phyloP scores from a whole-genome alignment of 2,329 filamentous ascomycete species.

The Venturiaceae sp. region DNA sequence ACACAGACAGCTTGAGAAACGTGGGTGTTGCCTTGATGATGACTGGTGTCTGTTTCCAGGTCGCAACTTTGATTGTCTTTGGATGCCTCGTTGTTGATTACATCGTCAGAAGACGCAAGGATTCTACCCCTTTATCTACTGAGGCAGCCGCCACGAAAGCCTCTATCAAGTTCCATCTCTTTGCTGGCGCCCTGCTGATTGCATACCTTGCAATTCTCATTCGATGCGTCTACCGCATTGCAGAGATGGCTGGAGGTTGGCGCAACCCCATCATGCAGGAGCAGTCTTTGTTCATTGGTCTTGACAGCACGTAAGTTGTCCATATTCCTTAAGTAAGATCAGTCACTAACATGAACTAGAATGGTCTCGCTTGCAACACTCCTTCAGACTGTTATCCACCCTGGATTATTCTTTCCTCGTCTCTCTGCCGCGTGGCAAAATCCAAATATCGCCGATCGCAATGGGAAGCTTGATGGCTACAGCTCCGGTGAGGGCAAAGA shows the following conservation, averaged over 20 bases:
- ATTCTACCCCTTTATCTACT: constrained; percentile 9
- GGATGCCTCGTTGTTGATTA: constrained; percentile 15
- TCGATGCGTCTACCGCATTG: constrained; percentile 37
- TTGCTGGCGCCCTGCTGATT: constrained; percentile 12
- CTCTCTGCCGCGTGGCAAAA: not conserved
- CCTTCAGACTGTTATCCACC: not conserved
- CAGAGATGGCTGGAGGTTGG: constrained; percentile 56
- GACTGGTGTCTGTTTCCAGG: constrained; percentile 30
- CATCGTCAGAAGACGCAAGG: constrained; percentile 8
- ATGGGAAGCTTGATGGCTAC: not conserved
- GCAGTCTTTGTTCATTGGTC: constrained; percentile 47
- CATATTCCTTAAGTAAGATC: not conserved
- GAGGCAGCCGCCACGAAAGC: constrained; percentile 9
- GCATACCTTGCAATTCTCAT: constrained; percentile 12
- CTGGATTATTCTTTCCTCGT: not conserved
- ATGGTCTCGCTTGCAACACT: not conserved
- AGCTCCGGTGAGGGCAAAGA: not conserved
- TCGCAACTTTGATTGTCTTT: constrained; percentile 24
- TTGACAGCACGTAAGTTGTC: constrained; percentile 41
- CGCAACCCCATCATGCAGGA: constrained; percentile 55
- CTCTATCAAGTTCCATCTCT: constrained; percentile 14
- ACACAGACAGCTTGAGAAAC: constrained; percentile 3
- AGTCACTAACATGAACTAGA: not conserved
- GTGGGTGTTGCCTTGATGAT: constrained; percentile 26
- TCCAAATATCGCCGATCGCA: not conserved